A percentile compares a stretch with the other conserved stretches of the same genome.
Evolutionary conservation across 495 filamentous ascomycete species (phyloP).

Genomic region (Penicillium egyptiacum): DNA sequence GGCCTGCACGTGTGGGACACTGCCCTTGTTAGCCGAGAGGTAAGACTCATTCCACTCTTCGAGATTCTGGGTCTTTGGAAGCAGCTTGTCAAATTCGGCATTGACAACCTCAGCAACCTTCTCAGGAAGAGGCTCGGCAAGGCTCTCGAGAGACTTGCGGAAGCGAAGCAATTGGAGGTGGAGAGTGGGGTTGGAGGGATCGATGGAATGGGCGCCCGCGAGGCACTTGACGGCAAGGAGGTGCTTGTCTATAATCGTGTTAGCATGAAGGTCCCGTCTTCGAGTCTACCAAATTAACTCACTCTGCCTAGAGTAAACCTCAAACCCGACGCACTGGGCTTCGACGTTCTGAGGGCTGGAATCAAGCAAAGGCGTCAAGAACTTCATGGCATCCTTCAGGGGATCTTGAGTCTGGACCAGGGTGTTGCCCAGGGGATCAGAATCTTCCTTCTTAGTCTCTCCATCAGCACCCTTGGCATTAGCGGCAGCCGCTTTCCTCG

Average conservation of each 20-base stretch:
- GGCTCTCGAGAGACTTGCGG: constrained; percentile 58
- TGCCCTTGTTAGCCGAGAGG: constrained; percentile 60
- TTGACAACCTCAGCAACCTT: constrained; percentile 67
- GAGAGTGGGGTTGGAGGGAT: constrained; percentile 69
- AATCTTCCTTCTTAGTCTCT: constrained; percentile 74
- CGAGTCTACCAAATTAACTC: constrained; percentile 35
- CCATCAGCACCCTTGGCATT: constrained; percentile 51
- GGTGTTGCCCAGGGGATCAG: constrained; percentile 78
- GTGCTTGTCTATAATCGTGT: constrained; percentile 66
- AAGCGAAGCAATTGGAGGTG: constrained; percentile 75
- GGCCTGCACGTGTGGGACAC: constrained; percentile 61
- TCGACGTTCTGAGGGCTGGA: constrained; percentile 79
- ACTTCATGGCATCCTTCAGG: constrained; percentile 83
- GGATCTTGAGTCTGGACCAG: constrained; percentile 79
- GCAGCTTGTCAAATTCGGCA: constrained; percentile 58
- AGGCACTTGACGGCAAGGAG: constrained; percentile 84
- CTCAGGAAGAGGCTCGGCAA: constrained; percentile 54
- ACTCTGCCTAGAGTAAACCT: constrained; percentile 80
- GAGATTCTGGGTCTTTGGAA: constrained; percentile 57
- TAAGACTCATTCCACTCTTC: constrained; percentile 68
- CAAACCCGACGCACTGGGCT: constrained; percentile 81
- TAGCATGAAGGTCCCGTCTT: constrained; percentile 1
- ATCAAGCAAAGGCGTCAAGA: constrained; percentile 75
- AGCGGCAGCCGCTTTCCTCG: constrained; percentile 49
- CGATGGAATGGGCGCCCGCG: constrained; percentile 65